Evolutionary conservation across 2,329 filamentous ascomycete genomes (phyloP), one percentile per base, ranked within the genome.

Genomic region (Pseudogymnoascus sp.): DNA sequence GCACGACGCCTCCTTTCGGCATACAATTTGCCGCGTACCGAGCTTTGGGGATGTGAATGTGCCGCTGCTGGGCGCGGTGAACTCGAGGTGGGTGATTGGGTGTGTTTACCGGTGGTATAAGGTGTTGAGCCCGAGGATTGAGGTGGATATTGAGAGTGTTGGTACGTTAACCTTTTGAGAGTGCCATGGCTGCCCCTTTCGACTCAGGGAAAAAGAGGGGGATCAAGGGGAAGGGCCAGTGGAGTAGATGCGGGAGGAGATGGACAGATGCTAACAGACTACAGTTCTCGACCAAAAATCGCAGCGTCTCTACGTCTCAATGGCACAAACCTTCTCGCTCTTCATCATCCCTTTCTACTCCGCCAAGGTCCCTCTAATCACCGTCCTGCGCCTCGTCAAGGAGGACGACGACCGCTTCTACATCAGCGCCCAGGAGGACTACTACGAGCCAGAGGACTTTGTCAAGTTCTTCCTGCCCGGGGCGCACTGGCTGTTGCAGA

Each of bases 101-200:
- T 80, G 82, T 68, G 87, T 96, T 63, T 96, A 91, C 71, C 84
- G 86, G 41, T 93, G 89, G 89, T 93, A 96, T 75, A 90, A 91
- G 71, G 89, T 93, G 67, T 79, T 96, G 72, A 91, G 87, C 65
- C 92, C 92, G 0, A 78, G 80, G 16, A 89, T 95, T 67, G 81
- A 87, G 46, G 76, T 93, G 11, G 77, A 82, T 1, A 79, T 96
- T 16, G 83, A 91, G 66, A 83, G 81, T 3, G 74, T 75, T 46
- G 78, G 82, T 84, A 72, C 43, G 75, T 71, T 19, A 1, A 6
- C n/a, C 35, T 28, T 59, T 38, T 35, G 31, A 11, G 22, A 19
- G 43, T n/a, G 33, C 6, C 46, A 1, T 37, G 10, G 31, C 37
- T n/a, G 12, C 26, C 8, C 3, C 11, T 26, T 26, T 14, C 19